Conservation (phyloP, 2,329 filamentous ascomycete species). For the Aspergillus sp. region DNA sequence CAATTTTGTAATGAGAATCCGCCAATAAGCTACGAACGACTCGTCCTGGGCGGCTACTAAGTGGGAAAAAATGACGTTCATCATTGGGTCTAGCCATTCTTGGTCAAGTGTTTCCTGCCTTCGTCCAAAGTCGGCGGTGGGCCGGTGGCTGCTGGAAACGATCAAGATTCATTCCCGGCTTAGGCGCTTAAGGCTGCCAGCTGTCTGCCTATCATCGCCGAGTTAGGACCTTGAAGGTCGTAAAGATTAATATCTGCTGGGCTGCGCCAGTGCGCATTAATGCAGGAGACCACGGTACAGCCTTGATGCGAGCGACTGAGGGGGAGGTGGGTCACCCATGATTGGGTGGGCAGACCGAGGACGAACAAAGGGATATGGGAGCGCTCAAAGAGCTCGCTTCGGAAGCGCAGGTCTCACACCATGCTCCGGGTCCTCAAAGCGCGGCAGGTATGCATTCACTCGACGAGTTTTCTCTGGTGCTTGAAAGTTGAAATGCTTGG, state of each 20-base stretch:
- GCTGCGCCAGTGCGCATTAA: conserved; percentile 7
- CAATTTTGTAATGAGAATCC: not conserved
- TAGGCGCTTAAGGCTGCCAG: conserved; percentile 6
- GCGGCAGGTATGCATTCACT: not conserved
- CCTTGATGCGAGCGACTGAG: not conserved
- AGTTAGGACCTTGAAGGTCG: not conserved
- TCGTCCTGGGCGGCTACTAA: conserved; percentile 13
- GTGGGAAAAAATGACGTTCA: conserved; percentile 18
- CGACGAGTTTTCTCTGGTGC: too few relatives aligned
- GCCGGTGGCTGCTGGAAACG: conserved; percentile 6
- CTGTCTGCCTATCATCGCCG: conserved; percentile 4
- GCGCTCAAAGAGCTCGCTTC: not conserved
- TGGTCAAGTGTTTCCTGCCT: conserved; percentile 8
- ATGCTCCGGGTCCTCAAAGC: not conserved
- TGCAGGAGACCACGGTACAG: conserved; percentile 7
- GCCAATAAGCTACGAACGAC: conserved; percentile 10
- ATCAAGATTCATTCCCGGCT: conserved; percentile 5
- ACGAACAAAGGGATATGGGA: not conserved
- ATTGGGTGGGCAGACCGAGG: not conserved
- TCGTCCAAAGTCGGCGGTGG: conserved; percentile 7
- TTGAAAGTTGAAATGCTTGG: not conserved
- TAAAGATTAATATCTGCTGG: conserved; percentile 5
- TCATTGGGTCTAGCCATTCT: conserved; percentile 13
- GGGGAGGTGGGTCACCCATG: not conserved
- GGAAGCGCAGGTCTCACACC: not conserved